A percentile compares a stretch with the other conserved stretches of the same genome.
Conservation (phyloP, 2,329 filamentous ascomycete species). For the Verticillium longisporum region DNA sequence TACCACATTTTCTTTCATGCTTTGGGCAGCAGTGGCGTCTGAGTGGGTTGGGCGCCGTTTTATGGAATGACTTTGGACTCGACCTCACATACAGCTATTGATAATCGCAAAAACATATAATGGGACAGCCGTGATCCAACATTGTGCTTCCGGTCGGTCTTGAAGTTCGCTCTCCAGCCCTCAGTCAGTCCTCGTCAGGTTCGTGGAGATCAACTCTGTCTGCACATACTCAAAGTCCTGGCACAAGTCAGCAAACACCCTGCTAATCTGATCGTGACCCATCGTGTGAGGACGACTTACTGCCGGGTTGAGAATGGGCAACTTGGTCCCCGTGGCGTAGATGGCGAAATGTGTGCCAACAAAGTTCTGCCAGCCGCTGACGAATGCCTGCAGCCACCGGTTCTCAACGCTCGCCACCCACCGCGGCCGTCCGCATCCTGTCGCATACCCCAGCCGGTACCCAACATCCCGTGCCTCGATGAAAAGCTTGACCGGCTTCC, state of each 20-base stretch:
- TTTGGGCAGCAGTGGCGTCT: neutral
- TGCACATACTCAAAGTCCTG: conserved; percentile 11
- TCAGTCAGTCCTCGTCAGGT: neutral
- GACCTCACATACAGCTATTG: neutral
- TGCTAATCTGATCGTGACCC: no score
- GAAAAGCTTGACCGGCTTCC: conserved; percentile 7
- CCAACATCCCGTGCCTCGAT: conserved; percentile 8
- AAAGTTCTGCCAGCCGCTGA: conserved; percentile 12
- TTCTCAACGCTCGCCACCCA: conserved; percentile 9
- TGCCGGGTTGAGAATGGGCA: conserved; percentile 7
- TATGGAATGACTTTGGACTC: neutral
- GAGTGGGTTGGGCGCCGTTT: neutral
- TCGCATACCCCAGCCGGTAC: conserved; percentile 7
- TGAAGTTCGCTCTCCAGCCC: neutral
- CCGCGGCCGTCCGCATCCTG: conserved; percentile 1
- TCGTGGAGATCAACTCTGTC: neutral
- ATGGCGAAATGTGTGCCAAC: conserved; percentile 11
- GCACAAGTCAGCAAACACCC: neutral
- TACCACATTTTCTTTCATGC: neutral
- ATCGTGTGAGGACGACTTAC: neutral
- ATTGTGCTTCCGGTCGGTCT: neutral
- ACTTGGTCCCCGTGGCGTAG: conserved; percentile 6
- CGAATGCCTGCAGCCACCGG: conserved; percentile 6
- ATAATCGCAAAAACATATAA: neutral
- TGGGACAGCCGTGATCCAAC: no score